These are phyloP conservation scores for Pterula multifida DNA, from an alignment of 1,284 basidiomycete genomes.

Conservation along the genomic window DNA sequence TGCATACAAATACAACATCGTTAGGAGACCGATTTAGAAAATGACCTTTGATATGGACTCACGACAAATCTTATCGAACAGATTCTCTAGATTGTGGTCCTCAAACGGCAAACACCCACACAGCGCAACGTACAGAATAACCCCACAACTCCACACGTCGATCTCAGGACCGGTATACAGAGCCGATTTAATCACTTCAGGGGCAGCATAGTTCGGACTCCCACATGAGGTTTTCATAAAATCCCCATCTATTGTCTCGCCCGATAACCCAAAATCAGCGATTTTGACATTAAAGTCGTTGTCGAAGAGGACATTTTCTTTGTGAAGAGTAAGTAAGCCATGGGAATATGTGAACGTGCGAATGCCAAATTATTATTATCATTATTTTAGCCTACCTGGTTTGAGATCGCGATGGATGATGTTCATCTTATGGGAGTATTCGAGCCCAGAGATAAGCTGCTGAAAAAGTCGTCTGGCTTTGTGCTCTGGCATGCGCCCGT, in stretches of 20 bases:
- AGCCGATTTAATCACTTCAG: constrained; percentile 88
- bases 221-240: constrained; percentile 93
- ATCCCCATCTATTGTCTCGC: constrained; percentile 90
- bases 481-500: constrained; percentile 79
- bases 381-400: no score
- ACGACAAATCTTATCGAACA: constrained; percentile 93
- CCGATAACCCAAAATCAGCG: constrained; percentile 90
- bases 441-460: constrained; percentile 91
- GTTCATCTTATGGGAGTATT: constrained; percentile 89
- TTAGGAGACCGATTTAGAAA: background rate
- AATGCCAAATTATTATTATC: no score
- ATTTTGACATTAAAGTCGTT: constrained; percentile 86
- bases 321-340: no score
- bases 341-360: background rate
- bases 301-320: constrained; percentile 77
- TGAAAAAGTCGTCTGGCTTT: constrained; percentile 92
- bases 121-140: constrained; percentile 92
- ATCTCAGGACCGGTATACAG: constrained; percentile 93
- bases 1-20: no score
- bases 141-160: constrained; percentile 95
- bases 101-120: constrained; percentile 90
- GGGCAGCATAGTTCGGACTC: constrained; percentile 92
- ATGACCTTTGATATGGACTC: constrained; percentile 13
- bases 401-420: constrained; percentile 95
- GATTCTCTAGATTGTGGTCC: constrained; percentile 83